phyloP scores from a whole-genome alignment of 352 stramenopile species.

The Phytophthora sp. region DNA sequence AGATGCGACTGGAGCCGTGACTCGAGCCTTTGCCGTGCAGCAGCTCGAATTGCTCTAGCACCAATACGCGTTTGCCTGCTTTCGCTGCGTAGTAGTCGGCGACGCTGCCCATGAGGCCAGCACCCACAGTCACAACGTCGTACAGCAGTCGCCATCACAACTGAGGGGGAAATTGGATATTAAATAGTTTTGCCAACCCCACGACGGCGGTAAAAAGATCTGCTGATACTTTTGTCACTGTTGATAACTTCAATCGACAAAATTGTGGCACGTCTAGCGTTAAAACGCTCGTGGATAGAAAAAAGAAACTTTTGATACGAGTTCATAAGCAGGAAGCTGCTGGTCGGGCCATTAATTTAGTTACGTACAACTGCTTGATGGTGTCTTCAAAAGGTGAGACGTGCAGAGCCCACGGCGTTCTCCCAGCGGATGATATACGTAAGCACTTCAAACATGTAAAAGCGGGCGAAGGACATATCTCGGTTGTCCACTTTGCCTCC shows the following conservation, averaged over 20 bases:
- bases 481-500: slow-evolving; percentile 53
- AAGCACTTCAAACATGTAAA: slow-evolving; percentile 59
- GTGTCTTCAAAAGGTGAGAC: slow-evolving; percentile 37
- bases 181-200: neutral
- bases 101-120: slow-evolving; percentile 72
- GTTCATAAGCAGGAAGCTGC: no score
- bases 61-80: slow-evolving; percentile 53
- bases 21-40: slow-evolving; percentile 74
- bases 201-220: no score
- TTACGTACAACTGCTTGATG: slow-evolving; percentile 6
- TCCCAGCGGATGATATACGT: slow-evolving; percentile 59
- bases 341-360: slow-evolving; percentile 31
- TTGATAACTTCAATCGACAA: slow-evolving; percentile 1
- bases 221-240: no score
- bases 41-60: slow-evolving; percentile 77
- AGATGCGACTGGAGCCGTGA: slow-evolving; percentile 81
- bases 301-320: no score
- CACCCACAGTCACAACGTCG: slow-evolving; percentile 64
- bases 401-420: slow-evolving; percentile 42
- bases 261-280: no score
- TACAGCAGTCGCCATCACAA: slow-evolving; percentile 22
- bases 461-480: slow-evolving; percentile 45
- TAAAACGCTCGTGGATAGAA: no score
- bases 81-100: slow-evolving; percentile 62
- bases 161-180: slow-evolving; percentile 1